A percentile compares a stretch with the other conserved stretches of the same genome.
phyloP scores from a whole-genome alignment of 768 basidiomycete genomes.

The Mycena pura region DNA sequence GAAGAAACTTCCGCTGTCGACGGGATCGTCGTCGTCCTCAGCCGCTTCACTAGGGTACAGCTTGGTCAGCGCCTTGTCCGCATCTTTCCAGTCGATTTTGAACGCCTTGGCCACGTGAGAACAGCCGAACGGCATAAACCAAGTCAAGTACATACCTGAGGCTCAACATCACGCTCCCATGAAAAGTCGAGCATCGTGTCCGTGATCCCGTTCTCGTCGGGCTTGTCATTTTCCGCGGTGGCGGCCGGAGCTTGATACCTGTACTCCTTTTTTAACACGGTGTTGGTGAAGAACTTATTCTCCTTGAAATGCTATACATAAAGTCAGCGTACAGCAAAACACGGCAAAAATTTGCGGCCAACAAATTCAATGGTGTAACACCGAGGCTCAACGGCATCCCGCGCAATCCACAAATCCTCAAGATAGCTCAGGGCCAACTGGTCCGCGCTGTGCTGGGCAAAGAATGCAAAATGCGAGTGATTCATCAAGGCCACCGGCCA shows the following conservation, averaged over 20 bases:
- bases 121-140: not conserved
- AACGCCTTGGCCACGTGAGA: conserved; percentile 48
- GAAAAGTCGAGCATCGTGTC: conserved; percentile 80
- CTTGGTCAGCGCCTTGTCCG: conserved; percentile 78
- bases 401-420: conserved; percentile 84
- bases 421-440: conserved; percentile 83
- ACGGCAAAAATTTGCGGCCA: conserved; percentile 41
- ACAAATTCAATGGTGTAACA: conserved; percentile 91
- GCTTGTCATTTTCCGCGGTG: conserved; percentile 58
- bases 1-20: conserved; percentile 86
- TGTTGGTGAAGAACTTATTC: conserved; percentile 83
- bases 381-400: conserved; percentile 76
- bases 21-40: conserved; percentile 66
- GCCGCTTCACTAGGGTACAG: conserved; percentile 71
- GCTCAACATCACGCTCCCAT: conserved; percentile 76
- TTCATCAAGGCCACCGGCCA: conserved; percentile 90
- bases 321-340: conserved; percentile 1
- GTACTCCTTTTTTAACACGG: conserved; percentile 82
- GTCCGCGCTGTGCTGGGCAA: conserved; percentile 77
- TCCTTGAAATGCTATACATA: conserved; percentile 75
- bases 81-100: conserved; percentile 84
- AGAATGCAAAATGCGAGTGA: conserved; percentile 64
- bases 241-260: conserved; percentile 66
- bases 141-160: conserved; percentile 56
- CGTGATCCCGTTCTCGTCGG: conserved; percentile 79